Evolutionary conservation across 1,284 basidiomycete species (phyloP).

Genomic region (Exobasidium cylindrosporum): DNA sequence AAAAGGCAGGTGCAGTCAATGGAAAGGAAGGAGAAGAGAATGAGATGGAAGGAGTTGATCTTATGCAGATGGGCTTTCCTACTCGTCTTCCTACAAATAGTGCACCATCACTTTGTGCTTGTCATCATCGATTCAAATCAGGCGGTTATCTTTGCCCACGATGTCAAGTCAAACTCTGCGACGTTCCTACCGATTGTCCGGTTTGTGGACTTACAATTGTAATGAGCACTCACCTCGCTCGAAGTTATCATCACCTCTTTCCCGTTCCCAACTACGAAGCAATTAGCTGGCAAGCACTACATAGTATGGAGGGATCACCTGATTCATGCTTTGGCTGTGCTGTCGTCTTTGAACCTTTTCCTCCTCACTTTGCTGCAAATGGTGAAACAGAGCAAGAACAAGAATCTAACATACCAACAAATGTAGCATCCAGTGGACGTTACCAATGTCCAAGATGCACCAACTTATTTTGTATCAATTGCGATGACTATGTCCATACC

Average conservation of each 20-base stretch:
- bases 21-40: conserved; percentile 56
- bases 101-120: conserved; percentile 66
- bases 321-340: conserved; percentile 10
- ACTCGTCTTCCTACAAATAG: conserved; percentile 39
- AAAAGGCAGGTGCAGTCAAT: conserved; percentile 20
- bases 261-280: conserved; percentile 77
- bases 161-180: conserved; percentile 87
- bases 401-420: neutral
- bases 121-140: conserved; percentile 82
- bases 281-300: conserved; percentile 56
- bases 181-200: conserved; percentile 96
- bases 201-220: conserved; percentile 97
- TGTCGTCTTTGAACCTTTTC: neutral
- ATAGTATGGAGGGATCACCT: neutral
- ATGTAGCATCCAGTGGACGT: conserved; percentile 34
- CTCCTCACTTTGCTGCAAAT: neutral
- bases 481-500: conserved; percentile 52
- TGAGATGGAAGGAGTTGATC: conserved; percentile 57
- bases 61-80: conserved; percentile 98
- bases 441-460: conserved; percentile 43
- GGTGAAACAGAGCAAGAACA: conserved; percentile 2
- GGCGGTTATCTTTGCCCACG: conserved; percentile 90
- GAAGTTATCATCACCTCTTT: conserved; percentile 91
- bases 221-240: conserved; percentile 89
- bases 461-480: conserved; percentile 50